Base-by-base conservation (phyloP, 2,329 filamentous ascomycete genomes). In the Myriosclerotinia scirpicola region DNA sequence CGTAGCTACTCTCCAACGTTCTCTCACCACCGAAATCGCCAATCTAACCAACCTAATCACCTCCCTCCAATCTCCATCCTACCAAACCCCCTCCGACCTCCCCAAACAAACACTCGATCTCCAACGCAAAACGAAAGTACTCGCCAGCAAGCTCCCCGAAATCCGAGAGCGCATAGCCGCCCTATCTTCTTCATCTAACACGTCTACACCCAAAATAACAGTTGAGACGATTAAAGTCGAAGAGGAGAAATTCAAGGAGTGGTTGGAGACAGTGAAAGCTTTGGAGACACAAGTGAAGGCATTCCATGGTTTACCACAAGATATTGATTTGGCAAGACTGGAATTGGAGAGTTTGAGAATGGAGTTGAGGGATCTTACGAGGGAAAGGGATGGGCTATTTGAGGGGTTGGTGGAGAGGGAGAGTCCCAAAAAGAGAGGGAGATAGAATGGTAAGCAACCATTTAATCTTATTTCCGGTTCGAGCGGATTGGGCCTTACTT, bases 41-140 rank as follows among this genome's bases (percentile, higher is more conserved):
- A 72, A 73, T 4, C 76, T 81, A 15, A 75, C 78, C 15, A 65
- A 69, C 1, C 73, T 86, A 46, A 75, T 84, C 11, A 69, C 73
- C 7, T 77, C 81, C 14, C 75, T 87, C 5, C 77, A 78, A 34
- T 75, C 76, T 17, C 78, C 81, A 8, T 76, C 76, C 17, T 89
- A 85, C 72, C 81, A 84, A 20, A 83, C 85, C 0, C 78, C 86
- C 0, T 74, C 85, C 0, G 81, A 87, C 69, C 79, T 93, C 4
- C 84, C 86, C 14, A 86, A 87, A 70, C 84, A 89, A 70, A 94
- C 92, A n/a, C 82, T 88, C 5, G 89, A 95, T 61, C 85, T 90
- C 78, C 87, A 88, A 70, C 87, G 90, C 65, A 87, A 83, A 66
- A 85, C 89, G 59, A 92, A 92, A 75, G 79, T 85, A n/a, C 80